phyloP scores from a whole-genome alignment of 306 rosid genomes.

The Gleditsia sinensis region DNA sequence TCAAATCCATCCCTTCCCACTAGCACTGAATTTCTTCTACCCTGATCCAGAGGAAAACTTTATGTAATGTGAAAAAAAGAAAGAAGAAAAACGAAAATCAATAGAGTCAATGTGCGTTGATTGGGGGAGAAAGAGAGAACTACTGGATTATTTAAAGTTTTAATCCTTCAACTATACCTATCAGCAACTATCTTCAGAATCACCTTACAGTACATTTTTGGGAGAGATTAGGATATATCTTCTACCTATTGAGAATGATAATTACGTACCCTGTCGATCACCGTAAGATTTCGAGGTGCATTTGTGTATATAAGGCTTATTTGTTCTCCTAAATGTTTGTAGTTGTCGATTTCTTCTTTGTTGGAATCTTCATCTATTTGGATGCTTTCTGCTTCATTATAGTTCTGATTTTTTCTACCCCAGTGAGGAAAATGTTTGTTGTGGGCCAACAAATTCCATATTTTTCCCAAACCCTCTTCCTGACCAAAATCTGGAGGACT shows the following conservation, averaged over 20 bases:
- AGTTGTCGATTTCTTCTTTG: constrained; percentile 67
- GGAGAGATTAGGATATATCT: constrained; percentile 10
- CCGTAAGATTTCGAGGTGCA: constrained; percentile 69
- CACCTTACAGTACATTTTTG: background rate
- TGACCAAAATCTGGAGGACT: constrained; percentile 54
- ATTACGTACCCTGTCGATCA: constrained; percentile 76
- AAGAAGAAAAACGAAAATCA: background rate
- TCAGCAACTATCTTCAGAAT: background rate
- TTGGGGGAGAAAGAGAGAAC: background rate
- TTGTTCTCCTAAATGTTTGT: constrained; percentile 60
- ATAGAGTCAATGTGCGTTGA: too few species aligned
- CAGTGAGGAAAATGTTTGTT: constrained; percentile 38
- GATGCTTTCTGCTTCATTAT: constrained; percentile 37
- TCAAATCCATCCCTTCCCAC: constrained; percentile 78
- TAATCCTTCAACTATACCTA: background rate
- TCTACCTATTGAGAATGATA: background rate
- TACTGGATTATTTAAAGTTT: background rate
- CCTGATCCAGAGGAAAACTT: constrained; percentile 52
- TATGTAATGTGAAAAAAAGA: background rate
- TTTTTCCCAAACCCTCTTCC: constrained; percentile 38
- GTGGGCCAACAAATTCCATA: constrained; percentile 42
- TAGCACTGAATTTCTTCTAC: constrained; percentile 81
- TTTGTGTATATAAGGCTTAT: constrained; percentile 65
- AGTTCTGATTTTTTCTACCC: constrained; percentile 37
- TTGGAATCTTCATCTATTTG: constrained; percentile 39